Percentiles rank a stretch among this genome's conserved stretches.
These are phyloP conservation scores for Edaphochlamys debaryana DNA, from an alignment of 139 green algal genomes.

Conservation along the genomic window DNA sequence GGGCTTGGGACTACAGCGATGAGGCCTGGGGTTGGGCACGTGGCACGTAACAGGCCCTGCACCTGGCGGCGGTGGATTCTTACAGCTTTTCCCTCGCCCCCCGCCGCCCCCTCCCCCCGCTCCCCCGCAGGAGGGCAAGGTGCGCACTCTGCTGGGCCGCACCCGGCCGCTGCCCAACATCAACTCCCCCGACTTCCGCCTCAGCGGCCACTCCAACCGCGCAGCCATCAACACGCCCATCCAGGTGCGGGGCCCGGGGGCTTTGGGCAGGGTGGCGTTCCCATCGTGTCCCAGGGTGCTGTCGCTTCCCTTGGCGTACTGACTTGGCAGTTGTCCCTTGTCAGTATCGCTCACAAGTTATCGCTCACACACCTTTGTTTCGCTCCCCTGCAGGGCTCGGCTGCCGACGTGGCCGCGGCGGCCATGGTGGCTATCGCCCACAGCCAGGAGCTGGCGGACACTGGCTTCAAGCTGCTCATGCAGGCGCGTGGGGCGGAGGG, in stretches of 20 bases:
- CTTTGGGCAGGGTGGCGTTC: not conserved
- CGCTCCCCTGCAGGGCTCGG: slow-evolving; percentile 84
- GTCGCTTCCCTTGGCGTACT: too few species aligned
- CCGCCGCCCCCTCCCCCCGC: too few species aligned
- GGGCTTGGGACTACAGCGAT: too few species aligned
- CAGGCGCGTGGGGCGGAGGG: slow-evolving; percentile 34
- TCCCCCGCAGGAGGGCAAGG: slow-evolving; percentile 17
- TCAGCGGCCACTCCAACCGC: slow-evolving; percentile 65
- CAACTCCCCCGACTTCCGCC: slow-evolving; percentile 4
- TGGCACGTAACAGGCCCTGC: too few species aligned
- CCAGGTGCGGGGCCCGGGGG: slow-evolving; percentile 37
- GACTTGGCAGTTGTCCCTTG: too few species aligned
- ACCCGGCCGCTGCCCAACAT: slow-evolving; percentile 82
- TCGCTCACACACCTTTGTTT: too few species aligned
- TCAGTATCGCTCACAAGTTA: too few species aligned
- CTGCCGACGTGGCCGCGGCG: slow-evolving; percentile 93
- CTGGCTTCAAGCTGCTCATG: slow-evolving; percentile 93
- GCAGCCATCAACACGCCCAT: slow-evolving; percentile 99
- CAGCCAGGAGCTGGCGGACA: slow-evolving; percentile 67
- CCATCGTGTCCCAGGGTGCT: too few species aligned
- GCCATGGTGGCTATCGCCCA: slow-evolving; percentile 92
- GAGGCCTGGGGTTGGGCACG: too few species aligned
- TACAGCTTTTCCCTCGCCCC: too few species aligned
- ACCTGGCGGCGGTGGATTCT: too few species aligned
- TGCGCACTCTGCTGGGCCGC: slow-evolving; percentile 83